Conservation (phyloP, 1,284 basidiomycete genomes). For the Retiboletus flavoniger region DNA sequence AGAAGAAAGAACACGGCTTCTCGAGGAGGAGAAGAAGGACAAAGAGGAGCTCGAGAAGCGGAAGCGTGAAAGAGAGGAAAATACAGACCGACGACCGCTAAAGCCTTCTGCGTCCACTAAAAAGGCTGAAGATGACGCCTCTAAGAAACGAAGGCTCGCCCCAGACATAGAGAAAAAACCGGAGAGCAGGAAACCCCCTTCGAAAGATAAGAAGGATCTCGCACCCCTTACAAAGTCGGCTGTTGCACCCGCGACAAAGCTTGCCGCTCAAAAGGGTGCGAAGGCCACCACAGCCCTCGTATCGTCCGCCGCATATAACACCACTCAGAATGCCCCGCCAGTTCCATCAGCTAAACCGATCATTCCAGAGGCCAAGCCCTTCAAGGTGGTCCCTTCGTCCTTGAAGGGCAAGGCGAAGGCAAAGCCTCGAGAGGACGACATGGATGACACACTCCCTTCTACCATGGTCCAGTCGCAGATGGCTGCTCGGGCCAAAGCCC, state of each 20-base stretch:
- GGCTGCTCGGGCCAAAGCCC: slow-evolving; percentile 65
- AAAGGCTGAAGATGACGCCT: slow-evolving; percentile 67
- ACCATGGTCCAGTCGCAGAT: slow-evolving; percentile 64
- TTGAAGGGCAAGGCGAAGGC: slow-evolving; percentile 53
- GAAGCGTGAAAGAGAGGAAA: slow-evolving; percentile 74
- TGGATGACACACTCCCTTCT: slow-evolving; percentile 51
- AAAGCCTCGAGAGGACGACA: slow-evolving; percentile 45
- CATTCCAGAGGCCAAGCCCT: slow-evolving; percentile 35
- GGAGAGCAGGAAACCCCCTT: slow-evolving; percentile 55
- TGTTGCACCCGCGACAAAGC: slow-evolving; percentile 38
- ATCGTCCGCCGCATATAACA: slow-evolving; percentile 37
- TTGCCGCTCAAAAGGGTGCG: slow-evolving; percentile 24
- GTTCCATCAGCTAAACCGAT: slow-evolving; percentile 26
- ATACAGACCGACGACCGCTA: slow-evolving; percentile 60
- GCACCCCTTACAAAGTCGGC: slow-evolving; percentile 33
- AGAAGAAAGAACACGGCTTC: slow-evolving; percentile 63
- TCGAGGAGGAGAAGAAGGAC: slow-evolving; percentile 67
- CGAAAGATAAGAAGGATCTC: slow-evolving; percentile 44
- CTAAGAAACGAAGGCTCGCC: slow-evolving; percentile 66
- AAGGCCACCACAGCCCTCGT: slow-evolving; percentile 28
- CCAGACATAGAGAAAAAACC: slow-evolving; percentile 57
- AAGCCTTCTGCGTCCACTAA: slow-evolving; percentile 44
- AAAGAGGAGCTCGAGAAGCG: slow-evolving; percentile 70
- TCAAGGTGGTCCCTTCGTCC: slow-evolving; percentile 33
- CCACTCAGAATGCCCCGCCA: slow-evolving; percentile 26